Evolutionary conservation across 2,329 filamentous ascomycete genomes (phyloP).

Genomic region (Colletotrichum sidae): DNA sequence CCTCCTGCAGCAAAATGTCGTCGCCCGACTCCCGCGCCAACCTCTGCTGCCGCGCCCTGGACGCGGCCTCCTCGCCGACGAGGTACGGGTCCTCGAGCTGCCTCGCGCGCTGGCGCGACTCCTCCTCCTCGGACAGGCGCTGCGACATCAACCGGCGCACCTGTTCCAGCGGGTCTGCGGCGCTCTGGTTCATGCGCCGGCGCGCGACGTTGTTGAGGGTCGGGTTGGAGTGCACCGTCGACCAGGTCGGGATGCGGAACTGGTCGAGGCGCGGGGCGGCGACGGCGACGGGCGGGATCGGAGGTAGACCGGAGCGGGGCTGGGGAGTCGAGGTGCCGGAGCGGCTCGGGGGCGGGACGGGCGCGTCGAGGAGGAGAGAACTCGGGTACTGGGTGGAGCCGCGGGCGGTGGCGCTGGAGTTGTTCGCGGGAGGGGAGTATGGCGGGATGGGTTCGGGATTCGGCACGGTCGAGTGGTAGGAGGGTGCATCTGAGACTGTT

Average conservation of each 20-base stretch:
- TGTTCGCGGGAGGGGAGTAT: constrained; percentile 56
- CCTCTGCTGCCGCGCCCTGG: constrained; percentile 66
- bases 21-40: constrained; percentile 66
- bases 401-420: constrained; percentile 34
- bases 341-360: constrained; percentile 40
- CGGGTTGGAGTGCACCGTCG: constrained; percentile 64
- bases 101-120: constrained; percentile 35
- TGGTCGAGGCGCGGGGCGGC: constrained; percentile 54
- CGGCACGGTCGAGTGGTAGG: constrained; percentile 69
- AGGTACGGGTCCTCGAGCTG: constrained; percentile 73
- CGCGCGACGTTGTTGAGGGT: constrained; percentile 73
- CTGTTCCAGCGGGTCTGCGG: constrained; percentile 45
- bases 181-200: constrained; percentile 61
- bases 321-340: constrained; percentile 42
- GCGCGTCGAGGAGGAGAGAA: constrained; percentile 20
- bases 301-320: constrained; percentile 59
- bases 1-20: constrained; percentile 67
- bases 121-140: constrained; percentile 51
- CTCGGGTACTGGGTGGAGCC: constrained; percentile 38
- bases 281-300: constrained; percentile 54
- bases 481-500: constrained; percentile 72
- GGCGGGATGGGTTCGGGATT: constrained; percentile 61
- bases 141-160: constrained; percentile 49
- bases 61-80: constrained; percentile 74
- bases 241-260: constrained; percentile 72